Conservation (phyloP, 177 flowering plant genomes). For the Vitis hybrid region DNA sequence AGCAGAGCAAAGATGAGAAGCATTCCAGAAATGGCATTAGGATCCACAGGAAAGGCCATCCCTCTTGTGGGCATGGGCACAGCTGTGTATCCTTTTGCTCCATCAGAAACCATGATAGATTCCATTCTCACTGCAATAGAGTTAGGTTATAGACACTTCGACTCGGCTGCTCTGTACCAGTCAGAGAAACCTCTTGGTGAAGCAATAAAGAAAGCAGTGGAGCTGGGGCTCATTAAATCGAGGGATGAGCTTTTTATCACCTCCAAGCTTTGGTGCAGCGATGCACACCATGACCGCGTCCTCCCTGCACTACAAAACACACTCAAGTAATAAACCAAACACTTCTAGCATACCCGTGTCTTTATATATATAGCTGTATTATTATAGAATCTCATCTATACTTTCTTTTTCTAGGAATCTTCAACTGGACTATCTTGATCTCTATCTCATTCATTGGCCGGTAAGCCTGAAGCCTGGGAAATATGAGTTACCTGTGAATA, state of each 20-base stretch:
- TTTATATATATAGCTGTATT: neutral
- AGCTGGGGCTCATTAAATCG: slow-evolving; percentile 33
- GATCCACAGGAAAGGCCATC: slow-evolving; percentile 1
- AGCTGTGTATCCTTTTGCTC: slow-evolving; percentile 10
- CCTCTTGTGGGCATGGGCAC: slow-evolving; percentile 29
- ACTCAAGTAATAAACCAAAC: slow-evolving; percentile 17
- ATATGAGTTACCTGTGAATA: neutral
- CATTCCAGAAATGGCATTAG: neutral
- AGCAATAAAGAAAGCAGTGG: slow-evolving; percentile 43
- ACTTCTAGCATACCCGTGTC: too few species aligned
- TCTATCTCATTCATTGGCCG: slow-evolving; percentile 30
- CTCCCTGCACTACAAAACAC: slow-evolving; percentile 33
- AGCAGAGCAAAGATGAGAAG: neutral
- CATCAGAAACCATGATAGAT: slow-evolving; percentile 5
- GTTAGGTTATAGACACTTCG: slow-evolving; percentile 46
- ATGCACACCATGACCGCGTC: slow-evolving; percentile 39
- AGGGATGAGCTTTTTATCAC: slow-evolving; percentile 53
- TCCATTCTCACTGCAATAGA: slow-evolving; percentile 31
- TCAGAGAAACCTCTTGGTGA: slow-evolving; percentile 35
- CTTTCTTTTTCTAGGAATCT: slow-evolving; percentile 10
- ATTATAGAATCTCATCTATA: neutral
- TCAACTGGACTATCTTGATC: slow-evolving; percentile 26
- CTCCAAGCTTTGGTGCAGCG: slow-evolving; percentile 40
- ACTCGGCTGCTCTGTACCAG: slow-evolving; percentile 35
- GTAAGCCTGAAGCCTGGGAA: slow-evolving; percentile 9